These are phyloP conservation scores for Apiospora aurea DNA, from an alignment of 2,329 filamentous ascomycete genomes.

Conservation along the genomic window DNA sequence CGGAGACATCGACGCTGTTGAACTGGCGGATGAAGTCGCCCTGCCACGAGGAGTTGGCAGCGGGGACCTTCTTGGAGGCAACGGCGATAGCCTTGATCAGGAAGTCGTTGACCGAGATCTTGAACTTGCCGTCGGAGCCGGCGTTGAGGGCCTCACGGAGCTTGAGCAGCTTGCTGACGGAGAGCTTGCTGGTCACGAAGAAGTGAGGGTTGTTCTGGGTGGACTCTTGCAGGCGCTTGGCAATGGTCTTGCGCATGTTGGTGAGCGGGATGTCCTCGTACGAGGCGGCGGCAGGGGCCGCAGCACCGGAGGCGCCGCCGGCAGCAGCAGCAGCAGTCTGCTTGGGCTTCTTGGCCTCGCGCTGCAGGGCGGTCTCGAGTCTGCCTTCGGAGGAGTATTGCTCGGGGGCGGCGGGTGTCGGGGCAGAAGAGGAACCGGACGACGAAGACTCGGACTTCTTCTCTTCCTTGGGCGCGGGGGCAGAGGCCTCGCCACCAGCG, in stretches of 20 bases:
- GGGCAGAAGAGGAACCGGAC: slow-evolving; percentile 64
- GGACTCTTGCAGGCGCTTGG: slow-evolving; percentile 87
- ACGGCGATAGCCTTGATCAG: slow-evolving; percentile 93
- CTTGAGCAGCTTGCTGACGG: slow-evolving; percentile 94
- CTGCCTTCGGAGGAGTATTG: slow-evolving; percentile 79
- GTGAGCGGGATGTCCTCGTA: slow-evolving; percentile 87
- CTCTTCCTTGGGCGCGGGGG: slow-evolving; percentile 71
- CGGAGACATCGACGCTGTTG: slow-evolving; percentile 92
- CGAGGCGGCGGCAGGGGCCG: slow-evolving; percentile 62
- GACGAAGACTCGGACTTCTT: slow-evolving; percentile 68
- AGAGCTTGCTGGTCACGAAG: slow-evolving; percentile 91
- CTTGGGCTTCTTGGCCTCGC: slow-evolving; percentile 88
- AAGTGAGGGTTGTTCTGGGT: slow-evolving; percentile 96
- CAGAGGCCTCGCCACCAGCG: slow-evolving; percentile 79
- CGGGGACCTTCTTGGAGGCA: slow-evolving; percentile 91
- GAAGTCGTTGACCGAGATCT: slow-evolving; percentile 99
- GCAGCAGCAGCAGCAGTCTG: slow-evolving; percentile 75
- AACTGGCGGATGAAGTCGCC: slow-evolving; percentile 91
- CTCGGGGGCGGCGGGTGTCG: slow-evolving; percentile 62
- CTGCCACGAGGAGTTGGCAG: slow-evolving; percentile 95
- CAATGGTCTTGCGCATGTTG: slow-evolving; percentile 98
- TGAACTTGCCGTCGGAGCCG: slow-evolving; percentile 90
- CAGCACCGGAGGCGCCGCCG: slow-evolving; percentile 59
- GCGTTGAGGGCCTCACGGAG: slow-evolving; percentile 93
- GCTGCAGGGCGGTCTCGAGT: slow-evolving; percentile 84